phyloP scores from a whole-genome alignment of 768 basidiomycete genomes.

The Calocybe gangraenosa region DNA sequence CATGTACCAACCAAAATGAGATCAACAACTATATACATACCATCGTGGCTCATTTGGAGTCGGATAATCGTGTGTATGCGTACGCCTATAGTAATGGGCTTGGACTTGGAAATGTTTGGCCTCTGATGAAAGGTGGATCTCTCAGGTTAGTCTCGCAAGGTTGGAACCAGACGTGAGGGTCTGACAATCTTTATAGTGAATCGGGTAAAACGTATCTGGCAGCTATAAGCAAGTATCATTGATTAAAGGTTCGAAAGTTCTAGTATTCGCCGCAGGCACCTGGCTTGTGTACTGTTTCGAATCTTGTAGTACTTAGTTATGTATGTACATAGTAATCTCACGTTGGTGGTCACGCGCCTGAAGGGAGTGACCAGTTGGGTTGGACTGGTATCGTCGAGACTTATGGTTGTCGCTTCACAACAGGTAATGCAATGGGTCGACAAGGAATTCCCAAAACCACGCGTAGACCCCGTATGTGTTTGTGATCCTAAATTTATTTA shows the following conservation, averaged over 20 bases:
- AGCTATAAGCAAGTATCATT: slow-evolving; percentile 36
- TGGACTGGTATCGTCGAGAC: too few relatives aligned
- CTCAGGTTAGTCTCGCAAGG: slow-evolving; percentile 34
- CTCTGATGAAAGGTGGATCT: slow-evolving; percentile 31
- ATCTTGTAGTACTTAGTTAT: too few relatives aligned
- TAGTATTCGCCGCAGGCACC: too few relatives aligned
- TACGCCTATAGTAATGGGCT: slow-evolving; percentile 47
- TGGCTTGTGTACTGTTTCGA: too few relatives aligned
- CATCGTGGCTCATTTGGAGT: slow-evolving; percentile 35
- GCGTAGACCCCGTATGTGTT: slow-evolving; percentile 54
- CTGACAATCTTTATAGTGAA: slow-evolving; percentile 18
- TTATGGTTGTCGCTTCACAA: slow-evolving; percentile 27
- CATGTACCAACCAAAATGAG: slow-evolving; percentile 38
- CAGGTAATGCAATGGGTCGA: slow-evolving; percentile 49
- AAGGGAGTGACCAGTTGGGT: too few relatives aligned
- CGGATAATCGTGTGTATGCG: slow-evolving; percentile 31
- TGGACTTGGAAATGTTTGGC: slow-evolving; percentile 44
- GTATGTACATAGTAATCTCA: too few relatives aligned
- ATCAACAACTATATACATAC: slow-evolving; percentile 39
- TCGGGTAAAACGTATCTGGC: slow-evolving; percentile 38
- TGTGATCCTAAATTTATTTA: background rate
- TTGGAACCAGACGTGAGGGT: background rate
- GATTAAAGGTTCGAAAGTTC: background rate
- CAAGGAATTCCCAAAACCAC: slow-evolving; percentile 53
- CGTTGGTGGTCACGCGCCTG: too few relatives aligned